Evolutionary conservation across 805 yeast genomes (phyloP).

Genomic region (Candida rishiriensis): DNA sequence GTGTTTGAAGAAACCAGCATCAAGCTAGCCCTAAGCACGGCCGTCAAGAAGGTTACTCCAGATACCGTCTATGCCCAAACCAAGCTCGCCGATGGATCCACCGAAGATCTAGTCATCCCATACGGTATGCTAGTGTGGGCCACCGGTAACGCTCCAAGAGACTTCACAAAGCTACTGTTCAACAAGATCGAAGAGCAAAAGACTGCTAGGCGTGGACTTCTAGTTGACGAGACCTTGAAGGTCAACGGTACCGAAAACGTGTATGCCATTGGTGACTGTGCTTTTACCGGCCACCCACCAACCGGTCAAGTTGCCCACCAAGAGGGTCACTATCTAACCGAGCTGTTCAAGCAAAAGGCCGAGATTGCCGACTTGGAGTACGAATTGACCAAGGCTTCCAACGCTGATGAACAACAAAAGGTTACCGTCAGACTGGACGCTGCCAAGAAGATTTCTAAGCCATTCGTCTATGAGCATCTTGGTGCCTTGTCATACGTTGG

Average conservation of each 20-base stretch:
- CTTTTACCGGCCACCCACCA: slow-evolving; percentile 51
- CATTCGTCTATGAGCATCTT: slow-evolving; percentile 44
- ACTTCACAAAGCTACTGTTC: slow-evolving; percentile 38
- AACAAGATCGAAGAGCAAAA: slow-evolving; percentile 46
- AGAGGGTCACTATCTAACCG: slow-evolving; percentile 46
- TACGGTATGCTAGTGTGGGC: slow-evolving; percentile 57
- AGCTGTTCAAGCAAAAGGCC: slow-evolving; percentile 39
- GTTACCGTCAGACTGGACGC: slow-evolving; percentile 35
- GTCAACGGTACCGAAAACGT: slow-evolving; percentile 46
- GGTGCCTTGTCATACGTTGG: slow-evolving; percentile 56
- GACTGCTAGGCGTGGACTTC: slow-evolving; percentile 50
- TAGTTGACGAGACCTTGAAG: slow-evolving; percentile 44
- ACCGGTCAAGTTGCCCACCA: slow-evolving; percentile 58
- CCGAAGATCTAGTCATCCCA: slow-evolving; percentile 38
- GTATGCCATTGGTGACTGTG: slow-evolving; percentile 52
- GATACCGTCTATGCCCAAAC: slow-evolving; percentile 39
- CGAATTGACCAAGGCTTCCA: slow-evolving; percentile 35
- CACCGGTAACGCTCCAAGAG: slow-evolving; percentile 53
- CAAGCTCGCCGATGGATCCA: slow-evolving; percentile 40
- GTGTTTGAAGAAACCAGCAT: slow-evolving; percentile 48
- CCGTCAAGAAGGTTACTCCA: slow-evolving; percentile 45
- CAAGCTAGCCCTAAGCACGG: slow-evolving; percentile 42
- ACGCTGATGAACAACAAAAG: slow-evolving; percentile 37
- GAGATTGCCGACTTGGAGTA: slow-evolving; percentile 39
- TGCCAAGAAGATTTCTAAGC: slow-evolving; percentile 28